Evolutionary conservation across 495 filamentous ascomycete species (phyloP).

Genomic region (Penicillium waksmanii): DNA sequence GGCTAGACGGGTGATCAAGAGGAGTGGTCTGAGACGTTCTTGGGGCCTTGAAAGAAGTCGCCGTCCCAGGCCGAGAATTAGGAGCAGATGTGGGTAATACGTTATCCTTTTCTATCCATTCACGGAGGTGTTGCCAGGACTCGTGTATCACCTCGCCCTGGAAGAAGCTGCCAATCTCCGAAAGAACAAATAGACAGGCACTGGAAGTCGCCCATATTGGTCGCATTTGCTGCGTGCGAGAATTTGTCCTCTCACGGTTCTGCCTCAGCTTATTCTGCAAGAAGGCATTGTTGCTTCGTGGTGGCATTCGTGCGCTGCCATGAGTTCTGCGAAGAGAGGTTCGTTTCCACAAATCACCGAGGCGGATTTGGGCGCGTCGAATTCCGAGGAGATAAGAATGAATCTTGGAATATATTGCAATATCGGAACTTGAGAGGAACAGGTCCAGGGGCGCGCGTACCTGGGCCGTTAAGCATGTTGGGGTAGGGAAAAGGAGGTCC

Average conservation of each 20-base stretch:
- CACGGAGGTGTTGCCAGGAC: slow-evolving; percentile 66
- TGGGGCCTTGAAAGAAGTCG: slow-evolving; percentile 34
- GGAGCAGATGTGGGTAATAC: slow-evolving; percentile 21
- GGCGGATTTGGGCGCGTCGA: slow-evolving; percentile 76
- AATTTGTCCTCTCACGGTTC: slow-evolving; percentile 61
- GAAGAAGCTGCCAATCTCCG: slow-evolving; percentile 82
- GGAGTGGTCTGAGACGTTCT: slow-evolving; percentile 4
- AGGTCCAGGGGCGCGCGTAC: slow-evolving; percentile 83
- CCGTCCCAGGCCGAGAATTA: slow-evolving; percentile 44
- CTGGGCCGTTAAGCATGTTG: slow-evolving; percentile 70
- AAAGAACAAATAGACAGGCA: slow-evolving; percentile 83
- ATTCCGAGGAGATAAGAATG: slow-evolving; percentile 86
- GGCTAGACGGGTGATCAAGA: slow-evolving; percentile 8
- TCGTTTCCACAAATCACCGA: slow-evolving; percentile 84
- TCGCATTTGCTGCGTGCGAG: slow-evolving; percentile 66
- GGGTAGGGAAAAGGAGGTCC: slow-evolving; percentile 79
- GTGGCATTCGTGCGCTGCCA: slow-evolving; percentile 68
- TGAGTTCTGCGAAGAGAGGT: slow-evolving; percentile 74
- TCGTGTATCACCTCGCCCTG: slow-evolving; percentile 86
- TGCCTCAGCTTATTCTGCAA: slow-evolving; percentile 57
- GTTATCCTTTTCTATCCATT: slow-evolving; percentile 56
- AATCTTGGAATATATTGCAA: slow-evolving; percentile 77
- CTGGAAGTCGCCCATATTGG: slow-evolving; percentile 85
- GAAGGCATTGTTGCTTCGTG: slow-evolving; percentile 60
- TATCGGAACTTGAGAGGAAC: slow-evolving; percentile 75